These are phyloP conservation scores for Micractinium conductrix DNA, from an alignment of 139 green algal species.

Conservation along the genomic window DNA sequence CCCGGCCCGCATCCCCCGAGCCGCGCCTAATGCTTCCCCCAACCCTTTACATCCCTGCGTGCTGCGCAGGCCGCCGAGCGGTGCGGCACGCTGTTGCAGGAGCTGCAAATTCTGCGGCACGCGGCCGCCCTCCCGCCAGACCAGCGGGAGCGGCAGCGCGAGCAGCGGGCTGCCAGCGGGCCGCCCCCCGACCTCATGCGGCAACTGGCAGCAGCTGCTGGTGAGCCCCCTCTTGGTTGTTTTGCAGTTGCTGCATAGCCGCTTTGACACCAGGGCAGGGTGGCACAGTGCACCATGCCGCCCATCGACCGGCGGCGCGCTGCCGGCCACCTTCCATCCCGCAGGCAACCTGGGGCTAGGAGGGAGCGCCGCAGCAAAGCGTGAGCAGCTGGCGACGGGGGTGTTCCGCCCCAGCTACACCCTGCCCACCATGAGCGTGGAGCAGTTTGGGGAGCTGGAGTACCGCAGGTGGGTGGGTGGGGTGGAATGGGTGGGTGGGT, in stretches of 20 bases:
- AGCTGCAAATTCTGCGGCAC: slow-evolving; percentile 65
- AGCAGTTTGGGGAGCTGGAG: slow-evolving; percentile 33
- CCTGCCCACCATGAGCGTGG: slow-evolving; percentile 74
- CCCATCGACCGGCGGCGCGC: too few relatives aligned
- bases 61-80: slow-evolving; percentile 43
- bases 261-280: too few relatives aligned
- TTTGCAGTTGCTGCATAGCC: too few relatives aligned
- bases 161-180: neutral
- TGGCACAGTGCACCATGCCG: too few relatives aligned
- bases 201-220: slow-evolving; percentile 34
- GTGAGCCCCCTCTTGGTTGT: too few relatives aligned
- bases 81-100: slow-evolving; percentile 54
- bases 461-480: neutral
- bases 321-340: too few relatives aligned
- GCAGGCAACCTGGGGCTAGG: too few relatives aligned
- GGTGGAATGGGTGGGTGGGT: too few relatives aligned
- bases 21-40: too few relatives aligned
- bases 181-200: slow-evolving; percentile 38
- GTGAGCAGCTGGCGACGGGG: slow-evolving; percentile 28
- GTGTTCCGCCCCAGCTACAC: slow-evolving; percentile 84
- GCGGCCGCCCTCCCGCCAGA: slow-evolving; percentile 41
- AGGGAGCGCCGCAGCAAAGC: neutral
- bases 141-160: slow-evolving; percentile 34
- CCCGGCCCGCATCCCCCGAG: too few relatives aligned
- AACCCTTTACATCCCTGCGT: neutral